Conservation (phyloP, 2,329 filamentous ascomycete genomes). For the Xylaria sp. region DNA sequence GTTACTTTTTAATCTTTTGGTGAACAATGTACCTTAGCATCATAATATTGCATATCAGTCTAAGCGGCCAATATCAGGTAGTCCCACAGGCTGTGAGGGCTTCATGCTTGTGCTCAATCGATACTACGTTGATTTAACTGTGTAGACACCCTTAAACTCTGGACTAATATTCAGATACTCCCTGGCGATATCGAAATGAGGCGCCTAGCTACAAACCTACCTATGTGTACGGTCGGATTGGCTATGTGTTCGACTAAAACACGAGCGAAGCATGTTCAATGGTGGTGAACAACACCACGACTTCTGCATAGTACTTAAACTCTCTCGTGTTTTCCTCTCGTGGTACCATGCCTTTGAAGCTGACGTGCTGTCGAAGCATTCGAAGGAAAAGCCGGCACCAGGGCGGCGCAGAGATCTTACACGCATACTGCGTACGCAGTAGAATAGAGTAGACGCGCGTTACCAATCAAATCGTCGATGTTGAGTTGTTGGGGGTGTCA, state of each 20-base stretch:
- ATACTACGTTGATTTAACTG: not conserved
- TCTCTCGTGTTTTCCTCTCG: not conserved
- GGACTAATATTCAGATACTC: not conserved
- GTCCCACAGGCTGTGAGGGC: not conserved
- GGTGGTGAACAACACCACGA: not conserved
- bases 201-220: not conserved
- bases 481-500: conserved; percentile 2
- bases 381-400: not conserved
- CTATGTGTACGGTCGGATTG: conserved; percentile 17
- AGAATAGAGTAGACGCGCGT: conserved; percentile 30
- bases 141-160: not conserved
- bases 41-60: not conserved
- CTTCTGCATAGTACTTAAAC: conserved; percentile 8
- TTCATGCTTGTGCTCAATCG: not conserved
- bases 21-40: not conserved
- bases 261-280: not conserved
- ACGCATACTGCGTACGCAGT: conserved; percentile 1
- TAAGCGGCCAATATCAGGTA: not conserved
- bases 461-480: conserved; percentile 23
- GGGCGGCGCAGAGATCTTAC: conserved; percentile 11
- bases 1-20: not conserved
- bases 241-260: conserved; percentile 15
- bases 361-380: not conserved
- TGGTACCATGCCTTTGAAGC: not conserved
- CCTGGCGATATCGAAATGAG: conserved; percentile 1